Percentiles rank a stretch among this genome's conserved stretches.
Conservation (phyloP, 2,329 filamentous ascomycete genomes). For the Alternaria brassicicola region DNA sequence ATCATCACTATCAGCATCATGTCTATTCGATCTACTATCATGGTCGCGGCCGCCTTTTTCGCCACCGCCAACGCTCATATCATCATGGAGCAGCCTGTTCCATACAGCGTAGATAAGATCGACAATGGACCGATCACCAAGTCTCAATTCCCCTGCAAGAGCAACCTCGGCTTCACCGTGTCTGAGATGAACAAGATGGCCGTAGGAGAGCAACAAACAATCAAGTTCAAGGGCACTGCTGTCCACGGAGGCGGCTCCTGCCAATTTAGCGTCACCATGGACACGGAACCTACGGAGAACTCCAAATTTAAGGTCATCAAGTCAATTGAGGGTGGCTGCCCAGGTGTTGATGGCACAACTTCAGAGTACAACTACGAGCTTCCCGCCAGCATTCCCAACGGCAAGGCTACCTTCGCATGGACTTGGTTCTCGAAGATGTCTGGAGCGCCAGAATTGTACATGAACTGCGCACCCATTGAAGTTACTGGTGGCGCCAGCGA, state of each 20-base stretch:
- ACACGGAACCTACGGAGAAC: constrained; percentile 59
- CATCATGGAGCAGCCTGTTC: constrained; percentile 70
- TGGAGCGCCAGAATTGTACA: constrained; percentile 84
- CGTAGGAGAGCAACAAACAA: constrained; percentile 65
- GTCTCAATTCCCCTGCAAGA: constrained; percentile 76
- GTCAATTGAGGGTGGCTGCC: constrained; percentile 86
- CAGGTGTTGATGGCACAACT: constrained; percentile 61
- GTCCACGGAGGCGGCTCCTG: constrained; percentile 91
- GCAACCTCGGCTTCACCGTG: constrained; percentile 40
- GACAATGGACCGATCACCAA: constrained; percentile 69
- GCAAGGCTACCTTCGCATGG: constrained; percentile 84
- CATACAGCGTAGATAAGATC: constrained; percentile 60
- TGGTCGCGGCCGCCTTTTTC: constrained; percentile 59
- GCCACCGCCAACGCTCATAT: constrained; percentile 74
- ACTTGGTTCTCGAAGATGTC: constrained; percentile 84
- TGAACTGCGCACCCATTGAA: constrained; percentile 84
- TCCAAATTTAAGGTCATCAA: constrained; percentile 88
- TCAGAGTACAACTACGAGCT: constrained; percentile 73
- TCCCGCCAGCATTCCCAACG: constrained; percentile 72
- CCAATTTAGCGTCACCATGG: constrained; percentile 77
- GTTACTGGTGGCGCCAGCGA: constrained; percentile 63
- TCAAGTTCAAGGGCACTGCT: constrained; percentile 73
- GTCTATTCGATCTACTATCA: constrained; percentile 59
- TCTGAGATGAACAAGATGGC: constrained; percentile 56
- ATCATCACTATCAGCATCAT: constrained; percentile 42